phyloP scores from a whole-genome alignment of 2,329 filamentous ascomycete species.

The Fusarium avenaceum region DNA sequence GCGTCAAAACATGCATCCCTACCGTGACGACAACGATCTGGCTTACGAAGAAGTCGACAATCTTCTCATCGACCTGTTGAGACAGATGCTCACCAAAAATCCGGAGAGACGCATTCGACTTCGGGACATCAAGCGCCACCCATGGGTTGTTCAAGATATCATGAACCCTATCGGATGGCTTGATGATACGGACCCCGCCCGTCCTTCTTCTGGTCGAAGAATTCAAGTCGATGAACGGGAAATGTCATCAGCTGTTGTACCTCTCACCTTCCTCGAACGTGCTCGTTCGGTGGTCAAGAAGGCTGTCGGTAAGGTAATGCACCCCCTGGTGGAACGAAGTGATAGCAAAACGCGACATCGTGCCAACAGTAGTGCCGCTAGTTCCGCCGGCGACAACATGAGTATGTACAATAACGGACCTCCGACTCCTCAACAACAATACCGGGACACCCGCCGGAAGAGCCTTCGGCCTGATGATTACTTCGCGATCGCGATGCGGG shows the following conservation, averaged over 20 bases:
- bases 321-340: constrained; percentile 69
- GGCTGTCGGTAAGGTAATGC: constrained; percentile 73
- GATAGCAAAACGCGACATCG: constrained; percentile 68
- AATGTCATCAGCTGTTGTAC: constrained; percentile 89
- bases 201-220: constrained; percentile 81
- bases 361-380: constrained; percentile 73
- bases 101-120: constrained; percentile 89
- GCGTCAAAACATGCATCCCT: constrained; percentile 72
- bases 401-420: constrained; percentile 60
- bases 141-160: constrained; percentile 88
- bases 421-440: constrained; percentile 63
- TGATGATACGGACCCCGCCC: constrained; percentile 90
- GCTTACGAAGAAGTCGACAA: constrained; percentile 89
- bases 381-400: constrained; percentile 71
- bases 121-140: constrained; percentile 92
- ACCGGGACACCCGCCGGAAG: constrained; percentile 66
- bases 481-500: constrained; percentile 60
- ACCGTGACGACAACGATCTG: constrained; percentile 82
- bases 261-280: constrained; percentile 87
- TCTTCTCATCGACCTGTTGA: constrained; percentile 81
- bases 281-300: constrained; percentile 84
- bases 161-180: constrained; percentile 83
- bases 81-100: constrained; percentile 87
- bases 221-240: constrained; percentile 95
- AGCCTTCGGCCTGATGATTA: constrained; percentile 69